Conservation (phyloP, 2,329 filamentous ascomycete genomes). For the Xylaria sp. region DNA sequence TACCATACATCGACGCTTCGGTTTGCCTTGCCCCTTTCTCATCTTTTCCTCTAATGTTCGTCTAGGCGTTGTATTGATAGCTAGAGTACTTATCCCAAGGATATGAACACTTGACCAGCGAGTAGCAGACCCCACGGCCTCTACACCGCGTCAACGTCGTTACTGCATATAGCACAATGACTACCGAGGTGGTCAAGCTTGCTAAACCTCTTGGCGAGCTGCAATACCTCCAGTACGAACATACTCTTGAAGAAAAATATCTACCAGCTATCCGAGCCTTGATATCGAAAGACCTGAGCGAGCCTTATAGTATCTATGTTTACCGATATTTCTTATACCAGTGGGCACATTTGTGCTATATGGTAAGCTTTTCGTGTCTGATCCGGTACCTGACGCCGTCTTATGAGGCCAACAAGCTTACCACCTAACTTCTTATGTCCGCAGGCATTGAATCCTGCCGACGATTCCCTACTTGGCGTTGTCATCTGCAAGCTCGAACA, state of each 20-base stretch:
- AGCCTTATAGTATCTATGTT: constrained; percentile 99
- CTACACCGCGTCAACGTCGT: background rate
- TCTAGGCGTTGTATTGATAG: background rate
- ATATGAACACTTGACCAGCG: background rate
- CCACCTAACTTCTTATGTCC: constrained; percentile 19
- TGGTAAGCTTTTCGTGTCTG: constrained; percentile 66
- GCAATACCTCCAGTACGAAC: constrained; percentile 71
- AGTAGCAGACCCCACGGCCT: constrained; percentile 1
- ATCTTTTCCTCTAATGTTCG: background rate
- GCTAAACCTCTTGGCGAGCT: constrained; percentile 59
- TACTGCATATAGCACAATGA: constrained; percentile 47
- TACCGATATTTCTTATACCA: constrained; percentile 98
- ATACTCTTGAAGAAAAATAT: constrained; percentile 70
- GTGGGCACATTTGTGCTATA: constrained; percentile 97
- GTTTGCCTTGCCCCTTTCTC: background rate
- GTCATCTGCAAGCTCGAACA: constrained; percentile 94
- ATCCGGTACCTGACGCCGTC: constrained; percentile 5
- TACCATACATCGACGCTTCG: background rate
- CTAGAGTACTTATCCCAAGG: background rate
- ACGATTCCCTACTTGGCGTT: constrained; percentile 80
- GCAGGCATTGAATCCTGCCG: constrained; percentile 69
- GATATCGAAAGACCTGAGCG: constrained; percentile 95
- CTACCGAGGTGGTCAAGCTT: constrained; percentile 44
- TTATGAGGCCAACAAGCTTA: constrained; percentile 29
- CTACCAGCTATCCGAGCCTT: constrained; percentile 89